A percentile compares a stretch with the other conserved stretches of the same genome.
Conservation (phyloP, 352 stramenopile genomes). For the Phytophthora aleatoria region DNA sequence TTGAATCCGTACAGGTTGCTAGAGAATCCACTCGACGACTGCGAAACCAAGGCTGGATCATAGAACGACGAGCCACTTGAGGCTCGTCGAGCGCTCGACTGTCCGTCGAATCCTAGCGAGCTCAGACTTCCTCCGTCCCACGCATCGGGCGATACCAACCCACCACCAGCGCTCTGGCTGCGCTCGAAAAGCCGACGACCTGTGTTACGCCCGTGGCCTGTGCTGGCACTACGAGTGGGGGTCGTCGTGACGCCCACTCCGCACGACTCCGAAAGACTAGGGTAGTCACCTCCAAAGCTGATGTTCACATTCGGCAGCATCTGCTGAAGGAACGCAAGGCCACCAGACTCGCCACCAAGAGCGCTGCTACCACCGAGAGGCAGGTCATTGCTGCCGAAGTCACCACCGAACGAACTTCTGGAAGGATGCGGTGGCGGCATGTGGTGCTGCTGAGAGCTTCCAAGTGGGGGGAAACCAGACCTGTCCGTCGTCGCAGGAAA, state of each 20-base stretch:
- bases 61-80: conserved; percentile 47
- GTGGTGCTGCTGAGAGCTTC: conserved; percentile 38
- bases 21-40: conserved; percentile 35
- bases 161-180: conserved; percentile 32
- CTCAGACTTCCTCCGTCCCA: conserved; percentile 40
- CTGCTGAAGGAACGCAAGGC: conserved; percentile 83
- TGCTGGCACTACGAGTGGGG: conserved; percentile 19
- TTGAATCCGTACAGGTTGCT: conserved; percentile 45
- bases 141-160: conserved; percentile 26
- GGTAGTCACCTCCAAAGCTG: conserved; percentile 80
- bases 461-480: conserved; percentile 49
- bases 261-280: conserved; percentile 20
- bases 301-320: conserved; percentile 91
- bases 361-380: conserved; percentile 17
- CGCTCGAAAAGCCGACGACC: conserved; percentile 47
- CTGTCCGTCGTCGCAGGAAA: conserved; percentile 39
- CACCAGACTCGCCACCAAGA: conserved; percentile 27
- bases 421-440: conserved; percentile 32
- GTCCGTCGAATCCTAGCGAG: conserved; percentile 34
- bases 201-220: conserved; percentile 13
- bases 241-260: conserved; percentile 12
- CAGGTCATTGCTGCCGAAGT: conserved; percentile 33
- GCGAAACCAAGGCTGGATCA: conserved; percentile 56
- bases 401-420: conserved; percentile 37
- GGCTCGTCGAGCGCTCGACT: conserved; percentile 19